These are phyloP conservation scores for Amaranthus tricolor DNA, from an alignment of 179 eudicot genomes.

Conservation along the genomic window DNA sequence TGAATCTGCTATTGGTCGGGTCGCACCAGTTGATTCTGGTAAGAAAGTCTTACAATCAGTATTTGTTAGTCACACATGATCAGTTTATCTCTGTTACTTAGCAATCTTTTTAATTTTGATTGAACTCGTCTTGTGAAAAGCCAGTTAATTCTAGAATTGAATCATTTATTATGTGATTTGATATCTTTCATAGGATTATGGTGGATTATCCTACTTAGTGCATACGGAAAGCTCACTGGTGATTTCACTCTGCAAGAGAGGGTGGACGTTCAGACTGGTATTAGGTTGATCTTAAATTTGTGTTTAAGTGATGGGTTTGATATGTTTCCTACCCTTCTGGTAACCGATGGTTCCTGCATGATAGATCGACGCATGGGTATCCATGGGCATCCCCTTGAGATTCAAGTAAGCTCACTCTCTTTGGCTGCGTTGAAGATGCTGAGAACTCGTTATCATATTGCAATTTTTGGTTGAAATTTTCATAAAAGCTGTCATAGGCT, in stretches of 20 bases:
- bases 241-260: constrained; percentile 86
- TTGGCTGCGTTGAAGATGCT: neutral
- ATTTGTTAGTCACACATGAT: neutral
- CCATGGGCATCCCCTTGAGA: constrained; percentile 97
- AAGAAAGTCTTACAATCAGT: constrained; percentile 6
- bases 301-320: constrained; percentile 91
- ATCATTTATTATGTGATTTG: constrained; percentile 12
- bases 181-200: constrained; percentile 58
- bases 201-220: constrained; percentile 91
- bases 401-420: constrained; percentile 59
- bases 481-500: neutral
- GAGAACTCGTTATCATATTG: neutral
- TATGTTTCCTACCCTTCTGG: constrained; percentile 94
- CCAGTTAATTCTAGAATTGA: neutral
- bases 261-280: constrained; percentile 91
- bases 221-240: constrained; percentile 89
- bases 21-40: constrained; percentile 98
- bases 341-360: constrained; percentile 98
- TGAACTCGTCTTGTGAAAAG: neutral
- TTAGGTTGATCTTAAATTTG: constrained; percentile 62
- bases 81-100: neutral
- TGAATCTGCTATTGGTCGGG: constrained; percentile 96
- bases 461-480: neutral
- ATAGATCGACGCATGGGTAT: constrained; percentile 98
- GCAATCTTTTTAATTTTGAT: neutral